Evolutionary conservation across 176 grass and related monocot species (phyloP), one percentile per base, ranked within the genome.

Genomic region (Raddia guianensis): DNA sequence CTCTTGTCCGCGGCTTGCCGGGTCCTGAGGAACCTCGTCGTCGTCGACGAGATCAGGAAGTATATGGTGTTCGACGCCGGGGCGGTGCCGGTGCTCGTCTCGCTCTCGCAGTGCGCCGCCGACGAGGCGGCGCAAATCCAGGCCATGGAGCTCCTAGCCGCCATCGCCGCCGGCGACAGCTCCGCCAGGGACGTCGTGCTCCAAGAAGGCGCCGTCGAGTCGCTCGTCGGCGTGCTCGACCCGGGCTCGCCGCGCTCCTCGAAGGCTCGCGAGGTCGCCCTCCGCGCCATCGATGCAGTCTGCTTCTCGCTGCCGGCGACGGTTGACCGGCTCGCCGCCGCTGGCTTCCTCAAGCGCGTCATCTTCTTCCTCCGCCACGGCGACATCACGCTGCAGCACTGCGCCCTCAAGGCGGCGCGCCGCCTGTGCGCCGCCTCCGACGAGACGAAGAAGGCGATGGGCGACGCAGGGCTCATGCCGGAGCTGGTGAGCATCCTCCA

Each of bases 401-500:
- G 82, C 61, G 84, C 90, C 1, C 73, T 99, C 5, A 99, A 91
- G 79, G 63, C 87, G 0, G 72, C 80, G 72, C 86, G 81, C 56
- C 75, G 83, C 27, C 79, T 99, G 51, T 93, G 90, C 55, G 77
- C 66, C 56, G 19, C 86, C 15, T 99, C 90, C 16, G 88, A 93
- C 58, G 90, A 84, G 67, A 57, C 80, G 3, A 99, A 76, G 78
- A 95, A 91, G 60, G 83, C 91, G 15, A 88, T 95, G 86, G 96
- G 96, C n/a, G 84, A 95, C 54, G 84, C 75, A 46, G 89, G 90
- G 27, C 86, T 99, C 86, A 95, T 99, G 86, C 86, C 87, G 16
- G 96, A 99, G 91, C 88, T 99, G 40, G 73, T 91, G 50, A 12
- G 13, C 37, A 74, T 91, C 66, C 83, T 99, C 6, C 82, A 86